These are phyloP conservation scores for Geranium brycei DNA, from an alignment of 345 rosid species.

Conservation along the genomic window DNA sequence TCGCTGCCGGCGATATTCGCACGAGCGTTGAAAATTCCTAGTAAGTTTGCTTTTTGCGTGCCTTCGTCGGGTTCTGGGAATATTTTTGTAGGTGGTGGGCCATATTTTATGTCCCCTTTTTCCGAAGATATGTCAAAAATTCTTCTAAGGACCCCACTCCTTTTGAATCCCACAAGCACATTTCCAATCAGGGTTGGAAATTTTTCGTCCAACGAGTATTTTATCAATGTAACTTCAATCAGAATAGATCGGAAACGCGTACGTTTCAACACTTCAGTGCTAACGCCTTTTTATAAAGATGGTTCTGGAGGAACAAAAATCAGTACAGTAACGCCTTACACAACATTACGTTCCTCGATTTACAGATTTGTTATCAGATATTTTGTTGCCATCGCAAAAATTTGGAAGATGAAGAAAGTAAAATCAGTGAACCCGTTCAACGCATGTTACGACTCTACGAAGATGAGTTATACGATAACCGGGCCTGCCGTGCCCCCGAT, in stretches of 20 bases:
- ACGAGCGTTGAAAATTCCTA: constrained; percentile 11
- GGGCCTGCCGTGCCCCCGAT: constrained; percentile 20
- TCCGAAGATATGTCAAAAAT: constrained; percentile 9
- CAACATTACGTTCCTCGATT: constrained; percentile 12
- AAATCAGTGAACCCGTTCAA: constrained; percentile 17
- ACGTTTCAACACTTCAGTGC: constrained; percentile 6
- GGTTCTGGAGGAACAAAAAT: constrained; percentile 24
- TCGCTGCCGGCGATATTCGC: constrained; percentile 14
- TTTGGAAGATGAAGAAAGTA: constrained; percentile 11
- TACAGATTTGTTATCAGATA: constrained; percentile 14
- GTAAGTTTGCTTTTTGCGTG: constrained; percentile 31
- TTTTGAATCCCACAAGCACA: constrained; percentile 20
- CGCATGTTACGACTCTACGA: constrained; percentile 13
- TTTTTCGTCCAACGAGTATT: constrained; percentile 18
- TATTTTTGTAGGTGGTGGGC: constrained; percentile 21
- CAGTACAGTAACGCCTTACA: constrained; percentile 19
- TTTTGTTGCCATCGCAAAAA: constrained; percentile 10
- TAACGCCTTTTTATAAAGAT: constrained; percentile 7
- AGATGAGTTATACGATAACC: neutral
- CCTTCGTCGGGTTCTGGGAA: constrained; percentile 18
- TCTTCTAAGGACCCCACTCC: constrained; percentile 3
- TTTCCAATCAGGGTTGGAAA: constrained; percentile 7
- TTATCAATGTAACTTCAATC: constrained; percentile 18
- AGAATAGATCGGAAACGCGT: constrained; percentile 11
- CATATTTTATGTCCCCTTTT: constrained; percentile 18